These are phyloP conservation scores for Hericium rajendrae DNA, from an alignment of 768 basidiomycete species.

Conservation along the genomic window DNA sequence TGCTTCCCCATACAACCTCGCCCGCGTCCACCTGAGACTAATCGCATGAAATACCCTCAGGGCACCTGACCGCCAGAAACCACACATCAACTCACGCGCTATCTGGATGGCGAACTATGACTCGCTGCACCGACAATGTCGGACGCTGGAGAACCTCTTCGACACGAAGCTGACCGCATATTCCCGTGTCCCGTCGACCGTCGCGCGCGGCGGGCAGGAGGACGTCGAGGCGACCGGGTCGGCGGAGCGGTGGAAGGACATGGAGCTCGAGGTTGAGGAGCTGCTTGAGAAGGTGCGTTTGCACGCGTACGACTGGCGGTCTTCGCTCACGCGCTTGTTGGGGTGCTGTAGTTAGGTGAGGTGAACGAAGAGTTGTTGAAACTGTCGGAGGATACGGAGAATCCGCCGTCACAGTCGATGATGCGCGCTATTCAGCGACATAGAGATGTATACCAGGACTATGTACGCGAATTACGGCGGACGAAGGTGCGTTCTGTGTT, in stretches of 20 bases:
- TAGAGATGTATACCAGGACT: conserved; percentile 82
- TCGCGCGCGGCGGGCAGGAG: conserved; percentile 39
- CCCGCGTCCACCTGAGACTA: too few species aligned
- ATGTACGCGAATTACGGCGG: conserved; percentile 71
- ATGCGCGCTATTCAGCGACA: conserved; percentile 86
- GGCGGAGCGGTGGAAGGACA: conserved; percentile 64
- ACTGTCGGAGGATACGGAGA: conserved; percentile 57
- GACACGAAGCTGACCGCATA: conserved; percentile 89
- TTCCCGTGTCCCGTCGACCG: conserved; percentile 68
- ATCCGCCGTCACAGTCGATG: conserved; percentile 72
- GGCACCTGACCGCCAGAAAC: neutral
- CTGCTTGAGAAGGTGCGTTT: conserved; percentile 68
- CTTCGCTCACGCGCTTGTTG: neutral
- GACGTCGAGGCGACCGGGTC: conserved; percentile 57
- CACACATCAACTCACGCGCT: neutral
- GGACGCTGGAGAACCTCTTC: conserved; percentile 88
- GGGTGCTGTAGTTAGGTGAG: conserved; percentile 58
- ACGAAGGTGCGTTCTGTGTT: conserved; percentile 53
- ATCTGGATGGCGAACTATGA: conserved; percentile 70
- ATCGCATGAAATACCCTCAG: neutral
- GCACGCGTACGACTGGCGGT: neutral
- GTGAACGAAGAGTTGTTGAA: conserved; percentile 71
- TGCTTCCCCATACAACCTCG: neutral
- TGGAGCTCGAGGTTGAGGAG: conserved; percentile 83
- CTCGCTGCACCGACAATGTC: conserved; percentile 80